Evolutionary conservation across 148 eudicot genomes (phyloP), one percentile per base, ranked within the genome.

Genomic region (Linanthus parryae): DNA sequence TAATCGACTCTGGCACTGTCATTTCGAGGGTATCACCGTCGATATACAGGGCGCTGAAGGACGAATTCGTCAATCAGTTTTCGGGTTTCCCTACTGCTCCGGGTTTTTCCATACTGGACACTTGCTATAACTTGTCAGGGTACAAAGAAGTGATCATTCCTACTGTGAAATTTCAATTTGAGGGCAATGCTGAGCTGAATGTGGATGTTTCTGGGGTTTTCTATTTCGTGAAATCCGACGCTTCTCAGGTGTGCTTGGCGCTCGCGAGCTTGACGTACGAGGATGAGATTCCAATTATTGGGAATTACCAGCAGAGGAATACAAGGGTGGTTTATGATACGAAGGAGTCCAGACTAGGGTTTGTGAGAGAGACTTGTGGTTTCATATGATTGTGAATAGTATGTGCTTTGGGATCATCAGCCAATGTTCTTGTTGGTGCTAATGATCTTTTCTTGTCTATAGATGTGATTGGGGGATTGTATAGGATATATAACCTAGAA

Each of bases 291-390:
- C 72, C 81, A 1, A 89, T 89, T 13, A 78, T 89, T 46, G 97
- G 95, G 51, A 89, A 89, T 63, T 85, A 64, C 39, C 95, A 89
- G 78, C 97, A 85, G 64, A 82, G 76, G 60, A 85, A 82, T 48
- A 61, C 40, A 4, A 82, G 91, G 53, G 81, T 89, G 28, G 69
- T 85, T 50, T 89, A 85, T 73, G 86, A 89, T 56, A 73, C 80
- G 8, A 72, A 74, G 43, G 56, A 49, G 2, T 79, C 79, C 38
- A 49, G 28, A 24, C 20, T 88, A 34, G 96, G 96, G 54, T 84
- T 88, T 73, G 96, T 86, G 8, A 62, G 69, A 66, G 94, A 88
- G 67, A 47, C 73, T 17, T 88, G 96, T 66, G 66, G 64, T 64
- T 79, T 77, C 24, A 25, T 18, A 11, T 73, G 48, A 50, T n/a